These are phyloP conservation scores for Boechera stricta DNA, from an alignment of 345 rosid genomes.

Conservation along the genomic window DNA sequence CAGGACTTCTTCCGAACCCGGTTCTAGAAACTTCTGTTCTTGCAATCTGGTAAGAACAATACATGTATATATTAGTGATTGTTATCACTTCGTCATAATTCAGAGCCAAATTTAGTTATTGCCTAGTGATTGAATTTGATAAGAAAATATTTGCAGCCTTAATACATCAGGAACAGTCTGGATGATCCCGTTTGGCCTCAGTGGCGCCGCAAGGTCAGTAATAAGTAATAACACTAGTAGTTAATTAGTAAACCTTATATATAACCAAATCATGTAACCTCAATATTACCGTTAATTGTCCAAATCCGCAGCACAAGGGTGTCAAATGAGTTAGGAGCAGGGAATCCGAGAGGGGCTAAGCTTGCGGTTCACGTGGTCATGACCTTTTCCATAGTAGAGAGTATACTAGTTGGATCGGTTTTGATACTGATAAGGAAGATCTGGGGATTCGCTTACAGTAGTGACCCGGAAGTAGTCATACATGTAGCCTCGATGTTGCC, in stretches of 20 bases:
- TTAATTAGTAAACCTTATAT: background rate
- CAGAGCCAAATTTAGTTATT: background rate
- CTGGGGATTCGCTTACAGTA: conserved; percentile 56
- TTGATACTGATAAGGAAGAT: conserved; percentile 48
- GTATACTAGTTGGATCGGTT: conserved; percentile 49
- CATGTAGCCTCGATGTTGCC: conserved; percentile 49
- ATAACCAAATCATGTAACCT: background rate
- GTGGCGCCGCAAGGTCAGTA: conserved; percentile 66
- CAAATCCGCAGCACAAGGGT: conserved; percentile 53
- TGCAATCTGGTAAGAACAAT: conserved; percentile 48
- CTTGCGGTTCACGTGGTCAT: conserved; percentile 56
- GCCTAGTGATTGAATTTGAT: background rate
- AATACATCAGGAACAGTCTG: conserved; percentile 71
- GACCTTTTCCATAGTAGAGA: conserved; percentile 52
- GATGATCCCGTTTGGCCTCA: conserved; percentile 72
- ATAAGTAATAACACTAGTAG: conserved; percentile 5
- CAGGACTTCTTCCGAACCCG: conserved; percentile 60
- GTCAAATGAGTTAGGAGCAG: conserved; percentile 74
- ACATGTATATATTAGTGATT: background rate
- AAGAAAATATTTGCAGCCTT: conserved; percentile 50
- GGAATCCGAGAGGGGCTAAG: conserved; percentile 49
- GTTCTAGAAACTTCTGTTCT: conserved; percentile 54
- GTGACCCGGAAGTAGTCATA: conserved; percentile 46
- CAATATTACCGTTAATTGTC: background rate
- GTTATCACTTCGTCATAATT: conserved; percentile 5